phyloP scores from a whole-genome alignment of 345 rosid species.

The Gossypium arboreum region DNA sequence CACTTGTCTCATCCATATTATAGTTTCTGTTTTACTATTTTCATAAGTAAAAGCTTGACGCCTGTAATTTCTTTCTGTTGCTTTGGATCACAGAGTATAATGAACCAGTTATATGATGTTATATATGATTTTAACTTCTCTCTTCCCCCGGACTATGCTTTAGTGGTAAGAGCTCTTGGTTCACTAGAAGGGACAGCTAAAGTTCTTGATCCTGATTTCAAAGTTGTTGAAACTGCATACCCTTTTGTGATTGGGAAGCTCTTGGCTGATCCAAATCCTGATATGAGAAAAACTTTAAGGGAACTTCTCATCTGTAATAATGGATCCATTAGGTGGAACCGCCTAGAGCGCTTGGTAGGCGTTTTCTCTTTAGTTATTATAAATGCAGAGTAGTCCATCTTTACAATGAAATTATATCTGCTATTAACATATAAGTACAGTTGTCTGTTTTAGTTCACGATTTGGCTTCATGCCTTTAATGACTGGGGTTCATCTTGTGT shows the following conservation, averaged over 20 bases:
- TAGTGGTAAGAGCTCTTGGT: slow-evolving; percentile 89
- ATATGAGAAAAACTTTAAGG: slow-evolving; percentile 86
- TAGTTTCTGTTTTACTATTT: not conserved
- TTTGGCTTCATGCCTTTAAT: not conserved
- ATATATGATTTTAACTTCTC: slow-evolving; percentile 91
- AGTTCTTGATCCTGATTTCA: slow-evolving; percentile 84
- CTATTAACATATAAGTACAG: not conserved
- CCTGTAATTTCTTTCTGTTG: slow-evolving; percentile 5
- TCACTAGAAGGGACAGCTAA: slow-evolving; percentile 97
- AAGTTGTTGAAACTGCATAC: slow-evolving; percentile 85
- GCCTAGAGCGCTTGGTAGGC: slow-evolving; percentile 83
- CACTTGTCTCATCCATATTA: not conserved
- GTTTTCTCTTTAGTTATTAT: not conserved
- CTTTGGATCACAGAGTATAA: slow-evolving; percentile 59
- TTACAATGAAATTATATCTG: not conserved
- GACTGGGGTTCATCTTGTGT: slow-evolving; percentile 7
- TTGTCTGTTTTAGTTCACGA: not conserved
- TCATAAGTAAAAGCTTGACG: not conserved
- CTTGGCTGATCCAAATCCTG: slow-evolving; percentile 85
- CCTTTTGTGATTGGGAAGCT: slow-evolving; percentile 90
- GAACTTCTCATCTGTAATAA: slow-evolving; percentile 76
- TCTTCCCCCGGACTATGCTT: slow-evolving; percentile 91
- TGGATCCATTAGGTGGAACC: slow-evolving; percentile 94
- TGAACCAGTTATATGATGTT: slow-evolving; percentile 77
- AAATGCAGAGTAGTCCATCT: not conserved